phyloP scores from a whole-genome alignment of 1,284 basidiomycete species.

The Ustilago trichophora region DNA sequence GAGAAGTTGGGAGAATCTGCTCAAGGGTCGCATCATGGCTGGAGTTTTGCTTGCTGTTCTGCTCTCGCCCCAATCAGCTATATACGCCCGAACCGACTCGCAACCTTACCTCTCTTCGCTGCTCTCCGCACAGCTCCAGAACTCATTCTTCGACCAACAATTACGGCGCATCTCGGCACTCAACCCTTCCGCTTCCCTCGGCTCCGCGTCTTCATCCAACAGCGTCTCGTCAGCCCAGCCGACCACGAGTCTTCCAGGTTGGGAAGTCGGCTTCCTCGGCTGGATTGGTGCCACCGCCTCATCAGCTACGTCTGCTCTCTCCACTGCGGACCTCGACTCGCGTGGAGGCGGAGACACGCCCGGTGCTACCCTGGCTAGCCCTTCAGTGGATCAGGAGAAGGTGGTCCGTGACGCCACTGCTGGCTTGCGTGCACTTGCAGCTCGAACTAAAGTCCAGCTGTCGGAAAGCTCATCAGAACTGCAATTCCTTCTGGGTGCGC shows the following conservation, averaged over 20 bases:
- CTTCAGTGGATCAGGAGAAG: constrained; percentile 36
- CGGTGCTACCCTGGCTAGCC: constrained; percentile 28
- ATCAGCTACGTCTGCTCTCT: constrained; percentile 23
- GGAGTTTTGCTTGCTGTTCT: constrained; percentile 35
- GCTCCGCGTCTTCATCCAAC: background rate
- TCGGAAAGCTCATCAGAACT: background rate
- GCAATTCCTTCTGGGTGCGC: constrained; percentile 17
- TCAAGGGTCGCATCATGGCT: constrained; percentile 40
- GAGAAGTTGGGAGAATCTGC: constrained; percentile 35
- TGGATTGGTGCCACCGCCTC: constrained; percentile 38
- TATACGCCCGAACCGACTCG: constrained; percentile 8
- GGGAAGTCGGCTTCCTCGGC: constrained; percentile 47
- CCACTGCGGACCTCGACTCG: constrained; percentile 32
- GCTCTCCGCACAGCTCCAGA: constrained; percentile 24
- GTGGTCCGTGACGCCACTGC: constrained; percentile 27
- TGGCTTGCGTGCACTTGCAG: constrained; percentile 33
- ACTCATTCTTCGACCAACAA: constrained; percentile 41
- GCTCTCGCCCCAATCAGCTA: constrained; percentile 30
- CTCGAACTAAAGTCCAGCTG: constrained; percentile 21
- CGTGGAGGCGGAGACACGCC: constrained; percentile 37
- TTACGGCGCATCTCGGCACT: constrained; percentile 40
- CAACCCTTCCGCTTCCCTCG: constrained; percentile 24
- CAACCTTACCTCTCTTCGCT: constrained; percentile 35
- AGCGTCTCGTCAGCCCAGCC: constrained; percentile 24
- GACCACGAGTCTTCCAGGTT: constrained; percentile 43